A percentile compares a stretch with the other conserved stretches of the same genome.
Conservation (phyloP, 208 protist species). For the Tritrichomonas foetus region DNA sequence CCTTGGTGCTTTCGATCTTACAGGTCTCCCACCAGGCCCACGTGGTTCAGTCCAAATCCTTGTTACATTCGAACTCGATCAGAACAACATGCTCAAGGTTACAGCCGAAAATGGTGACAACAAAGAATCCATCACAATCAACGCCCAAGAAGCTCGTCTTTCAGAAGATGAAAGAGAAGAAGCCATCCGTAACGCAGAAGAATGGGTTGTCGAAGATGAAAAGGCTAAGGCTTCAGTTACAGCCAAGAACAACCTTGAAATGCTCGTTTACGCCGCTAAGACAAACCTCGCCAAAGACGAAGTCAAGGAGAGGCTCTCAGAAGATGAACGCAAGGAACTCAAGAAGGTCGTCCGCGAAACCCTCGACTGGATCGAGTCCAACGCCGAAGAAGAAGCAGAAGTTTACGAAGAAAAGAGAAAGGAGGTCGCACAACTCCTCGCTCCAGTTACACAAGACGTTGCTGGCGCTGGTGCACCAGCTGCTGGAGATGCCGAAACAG, state of each 20-base stretch:
- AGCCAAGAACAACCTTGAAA: neutral
- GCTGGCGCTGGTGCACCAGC: neutral
- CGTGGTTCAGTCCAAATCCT: constrained; percentile 74
- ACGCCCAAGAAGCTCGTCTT: neutral
- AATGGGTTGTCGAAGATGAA: constrained; percentile 24
- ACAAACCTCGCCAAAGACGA: neutral
- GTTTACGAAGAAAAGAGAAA: neutral
- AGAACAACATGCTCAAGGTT: constrained; percentile 91
- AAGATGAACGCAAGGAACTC: neutral
- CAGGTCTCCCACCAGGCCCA: constrained; percentile 69
- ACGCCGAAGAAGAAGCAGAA: neutral
- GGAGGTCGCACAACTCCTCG: neutral
- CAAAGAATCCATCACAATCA: constrained; percentile 40
- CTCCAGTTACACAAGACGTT: neutral
- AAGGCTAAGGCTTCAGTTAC: neutral
- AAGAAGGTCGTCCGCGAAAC: neutral
- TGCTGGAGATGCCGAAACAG: neutral
- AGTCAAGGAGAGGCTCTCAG: neutral
- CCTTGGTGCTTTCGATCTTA: constrained; percentile 85
- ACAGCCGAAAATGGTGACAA: constrained; percentile 78
- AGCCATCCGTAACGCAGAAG: constrained; percentile 4
- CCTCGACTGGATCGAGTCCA: neutral
- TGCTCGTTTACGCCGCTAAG: too few relatives aligned
- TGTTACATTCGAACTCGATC: constrained; percentile 96
- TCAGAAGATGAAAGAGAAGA: constrained; percentile 6